Evolutionary conservation across 2,329 filamentous ascomycete species (phyloP), one percentile per base, ranked within the genome.

Genomic region (Bipolaris oryzae): DNA sequence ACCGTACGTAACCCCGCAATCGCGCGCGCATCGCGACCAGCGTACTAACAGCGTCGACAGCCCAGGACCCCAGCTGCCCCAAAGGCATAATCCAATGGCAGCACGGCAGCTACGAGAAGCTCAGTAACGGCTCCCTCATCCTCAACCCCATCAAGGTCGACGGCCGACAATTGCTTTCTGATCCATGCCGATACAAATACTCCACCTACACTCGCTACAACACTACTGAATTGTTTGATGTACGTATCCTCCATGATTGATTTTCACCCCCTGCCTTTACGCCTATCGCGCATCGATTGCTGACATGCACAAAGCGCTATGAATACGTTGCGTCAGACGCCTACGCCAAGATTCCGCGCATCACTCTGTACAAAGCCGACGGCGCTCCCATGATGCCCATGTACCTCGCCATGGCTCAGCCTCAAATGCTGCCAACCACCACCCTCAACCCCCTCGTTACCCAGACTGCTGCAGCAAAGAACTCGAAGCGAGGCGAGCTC

Each of bases 1-100:
- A 91, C 71, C 88, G 87, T 89, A 76, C 73, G 85, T 81, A 9
- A 23, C 35, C 41, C 25, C 1, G 11, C 15, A 38, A 10, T 23
- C 18, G 21, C 34, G 20, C 33, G n/a, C 33, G 21, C 37, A 41
- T 38, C 33, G 38, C 18, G 20, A 13, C 20, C 39, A 4, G 23
- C 16, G 6, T 35, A 43, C 71, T 77, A 48, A 76, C 61, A 42
- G 31, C n/a, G 11, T 44, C 16, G 51, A 60, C 65, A 88, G 87
- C 87, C 41, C 75, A 77, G 44, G 77, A 81, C 13, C 88, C 88
- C 25, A 74, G 78, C 57, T 91, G 88, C 66, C 84, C 87, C 1
- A 80, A 81, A 51, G 86, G 84, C 7, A 82, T 90, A 45, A 85
- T 91, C 79, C 87, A 90, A 76, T 91, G 85, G 82, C 89, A 91